Percentiles rank a stretch among this genome's conserved stretches.
These are phyloP conservation scores for Clohesyomyces aquaticus DNA, from an alignment of 495 filamentous ascomycete genomes.

Conservation along the genomic window DNA sequence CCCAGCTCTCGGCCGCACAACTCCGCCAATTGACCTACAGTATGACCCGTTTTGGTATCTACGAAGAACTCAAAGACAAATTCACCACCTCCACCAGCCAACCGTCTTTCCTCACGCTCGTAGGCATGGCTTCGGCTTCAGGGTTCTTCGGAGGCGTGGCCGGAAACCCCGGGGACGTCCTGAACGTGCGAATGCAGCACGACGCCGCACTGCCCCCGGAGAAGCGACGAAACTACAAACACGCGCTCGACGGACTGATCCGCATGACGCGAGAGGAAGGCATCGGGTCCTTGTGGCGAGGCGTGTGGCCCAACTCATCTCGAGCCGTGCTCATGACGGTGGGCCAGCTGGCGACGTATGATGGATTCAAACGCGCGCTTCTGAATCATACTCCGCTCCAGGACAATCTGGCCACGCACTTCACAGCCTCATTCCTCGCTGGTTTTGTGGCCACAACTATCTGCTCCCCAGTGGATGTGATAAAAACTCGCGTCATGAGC, in stretches of 20 bases:
- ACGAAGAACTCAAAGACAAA: constrained; percentile 83
- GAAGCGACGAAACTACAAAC: constrained; percentile 81
- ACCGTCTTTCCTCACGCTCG: constrained; percentile 69
- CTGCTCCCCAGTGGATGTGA: constrained; percentile 93
- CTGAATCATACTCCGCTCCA: constrained; percentile 68
- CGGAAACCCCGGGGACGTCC: constrained; percentile 91
- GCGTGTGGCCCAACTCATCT: constrained; percentile 87
- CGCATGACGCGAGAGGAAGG: constrained; percentile 86
- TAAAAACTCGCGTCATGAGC: constrained; percentile 95
- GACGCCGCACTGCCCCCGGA: constrained; percentile 76
- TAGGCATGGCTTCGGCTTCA: constrained; percentile 78
- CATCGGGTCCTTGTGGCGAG: constrained; percentile 71
- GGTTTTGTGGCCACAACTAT: constrained; percentile 94
- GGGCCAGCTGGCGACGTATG: constrained; percentile 86
- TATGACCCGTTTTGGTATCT: constrained; percentile 90
- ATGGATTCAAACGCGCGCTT: constrained; percentile 82
- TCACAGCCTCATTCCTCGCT: constrained; percentile 80
- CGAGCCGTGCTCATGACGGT: constrained; percentile 94
- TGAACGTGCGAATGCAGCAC: constrained; percentile 99
- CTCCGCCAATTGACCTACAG: constrained; percentile 89
- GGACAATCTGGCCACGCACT: constrained; percentile 83
- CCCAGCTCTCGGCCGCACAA: constrained; percentile 82
- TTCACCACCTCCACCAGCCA: constrained; percentile 56
- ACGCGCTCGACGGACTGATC: constrained; percentile 84
- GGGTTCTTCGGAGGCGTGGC: constrained; percentile 88